Percentiles rank a stretch among this genome's conserved stretches.
These are phyloP conservation scores for Sungouiozyma intestinalis DNA, from an alignment of 805 yeast genomes.

Conservation along the genomic window DNA sequence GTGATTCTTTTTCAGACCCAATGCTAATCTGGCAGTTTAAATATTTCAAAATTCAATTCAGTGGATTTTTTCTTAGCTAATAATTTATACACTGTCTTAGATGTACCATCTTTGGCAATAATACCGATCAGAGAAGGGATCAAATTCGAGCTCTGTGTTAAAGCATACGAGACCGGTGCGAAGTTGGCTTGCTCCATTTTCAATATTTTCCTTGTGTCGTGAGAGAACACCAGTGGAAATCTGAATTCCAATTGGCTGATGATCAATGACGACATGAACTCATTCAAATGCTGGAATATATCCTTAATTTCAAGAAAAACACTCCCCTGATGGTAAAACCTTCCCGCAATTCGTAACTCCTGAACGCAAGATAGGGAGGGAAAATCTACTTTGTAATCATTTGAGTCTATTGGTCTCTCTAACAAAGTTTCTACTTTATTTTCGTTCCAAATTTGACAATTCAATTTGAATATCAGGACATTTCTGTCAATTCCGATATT, in stretches of 20 bases:
- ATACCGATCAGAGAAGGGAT: constrained; percentile 15
- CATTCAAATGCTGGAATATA: constrained; percentile 15
- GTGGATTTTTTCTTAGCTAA: neutral
- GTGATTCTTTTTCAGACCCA: neutral
- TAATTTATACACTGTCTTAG: constrained; percentile 17
- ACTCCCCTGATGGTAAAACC: constrained; percentile 1
- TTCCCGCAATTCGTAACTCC: constrained; percentile 1
- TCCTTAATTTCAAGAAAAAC: neutral
- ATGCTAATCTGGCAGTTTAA: neutral
- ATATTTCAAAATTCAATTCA: neutral
- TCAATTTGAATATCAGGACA: neutral
- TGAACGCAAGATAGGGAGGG: constrained; percentile 2
- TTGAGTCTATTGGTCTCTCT: constrained; percentile 7
- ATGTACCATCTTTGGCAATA: constrained; percentile 13
- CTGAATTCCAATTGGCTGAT: constrained; percentile 28
- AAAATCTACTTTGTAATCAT: constrained; percentile 4
- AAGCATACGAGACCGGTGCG: constrained; percentile 21
- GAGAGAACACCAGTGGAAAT: constrained; percentile 28
- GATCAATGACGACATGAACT: constrained; percentile 20
- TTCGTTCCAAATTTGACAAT: constrained; percentile 9
- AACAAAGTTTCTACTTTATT: constrained; percentile 9
- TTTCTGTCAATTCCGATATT: neutral
- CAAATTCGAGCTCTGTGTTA: constrained; percentile 15
- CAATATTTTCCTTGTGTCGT: constrained; percentile 14
- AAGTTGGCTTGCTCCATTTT: constrained; percentile 13